These are phyloP conservation scores for Knoxdaviesia capensis DNA, from an alignment of 2,329 filamentous ascomycete genomes.

Conservation along the genomic window DNA sequence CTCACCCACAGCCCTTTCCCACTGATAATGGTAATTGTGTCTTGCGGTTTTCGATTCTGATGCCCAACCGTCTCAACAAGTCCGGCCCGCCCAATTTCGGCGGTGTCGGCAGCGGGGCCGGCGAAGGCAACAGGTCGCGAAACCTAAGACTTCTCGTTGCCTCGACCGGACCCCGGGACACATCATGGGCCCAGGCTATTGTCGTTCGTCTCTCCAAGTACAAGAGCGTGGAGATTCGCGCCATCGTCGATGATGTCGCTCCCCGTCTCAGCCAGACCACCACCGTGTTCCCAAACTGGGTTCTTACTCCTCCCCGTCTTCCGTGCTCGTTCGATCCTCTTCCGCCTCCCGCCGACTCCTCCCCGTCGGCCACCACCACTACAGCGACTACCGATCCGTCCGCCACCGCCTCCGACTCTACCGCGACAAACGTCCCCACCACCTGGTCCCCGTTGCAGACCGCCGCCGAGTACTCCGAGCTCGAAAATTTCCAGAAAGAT, in stretches of 20 bases:
- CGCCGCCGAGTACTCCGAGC: constrained; percentile 4
- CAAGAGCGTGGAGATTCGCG: constrained; percentile 36
- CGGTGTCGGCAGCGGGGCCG: too few species aligned
- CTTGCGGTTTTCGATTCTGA: too few species aligned
- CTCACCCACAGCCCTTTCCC: too few species aligned
- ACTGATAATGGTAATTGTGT: too few species aligned
- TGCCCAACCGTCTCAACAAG: too few species aligned
- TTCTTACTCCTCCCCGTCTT: constrained; percentile 20
- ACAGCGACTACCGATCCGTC: constrained; percentile 20
- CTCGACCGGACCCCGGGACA: constrained; percentile 43
- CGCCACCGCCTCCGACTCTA: constrained; percentile 15
- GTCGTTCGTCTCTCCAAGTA: constrained; percentile 48
- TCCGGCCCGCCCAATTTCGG: too few species aligned
- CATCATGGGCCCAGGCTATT: constrained; percentile 44
- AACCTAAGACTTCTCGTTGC: constrained; percentile 39
- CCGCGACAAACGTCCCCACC: background rate
- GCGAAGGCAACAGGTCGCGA: constrained; percentile 6
- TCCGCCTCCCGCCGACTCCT: constrained; percentile 15
- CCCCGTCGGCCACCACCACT: background rate
- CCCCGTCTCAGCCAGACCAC: constrained; percentile 42
- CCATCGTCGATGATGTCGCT: constrained; percentile 45
- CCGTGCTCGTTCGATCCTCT: constrained; percentile 18
- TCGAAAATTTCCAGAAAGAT: constrained; percentile 7
- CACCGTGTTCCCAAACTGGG: constrained; percentile 35
- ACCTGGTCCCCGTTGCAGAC: constrained; percentile 6